Evolutionary conservation across 345 rosid species (phyloP).

Genomic region (Aurinia saxatilis): DNA sequence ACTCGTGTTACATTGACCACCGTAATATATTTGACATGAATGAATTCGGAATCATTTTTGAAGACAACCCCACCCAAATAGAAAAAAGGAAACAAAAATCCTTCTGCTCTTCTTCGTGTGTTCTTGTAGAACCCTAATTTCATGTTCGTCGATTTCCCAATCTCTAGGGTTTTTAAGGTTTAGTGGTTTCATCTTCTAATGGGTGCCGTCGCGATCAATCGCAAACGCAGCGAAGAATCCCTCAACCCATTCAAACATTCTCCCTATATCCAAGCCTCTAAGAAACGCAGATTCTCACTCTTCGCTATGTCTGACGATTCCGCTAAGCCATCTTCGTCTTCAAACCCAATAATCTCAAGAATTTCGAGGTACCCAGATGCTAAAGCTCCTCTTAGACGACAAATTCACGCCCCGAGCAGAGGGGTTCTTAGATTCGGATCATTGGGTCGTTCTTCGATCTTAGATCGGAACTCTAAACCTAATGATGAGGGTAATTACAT

Average conservation of each 20-base stretch:
- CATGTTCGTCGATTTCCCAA: slow-evolving; percentile 19
- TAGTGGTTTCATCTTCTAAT: slow-evolving; percentile 23
- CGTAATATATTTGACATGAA: too few relatives aligned
- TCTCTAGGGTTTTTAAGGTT: slow-evolving; percentile 30
- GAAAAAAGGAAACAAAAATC: neutral
- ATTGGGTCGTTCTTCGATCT: neutral
- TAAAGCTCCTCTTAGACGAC: slow-evolving; percentile 39
- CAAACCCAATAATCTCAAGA: slow-evolving; percentile 41
- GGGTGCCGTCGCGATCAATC: slow-evolving; percentile 61
- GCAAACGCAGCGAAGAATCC: slow-evolving; percentile 56
- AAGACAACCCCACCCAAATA: neutral
- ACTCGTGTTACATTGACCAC: neutral
- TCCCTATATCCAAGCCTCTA: slow-evolving; percentile 39
- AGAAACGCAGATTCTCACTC: slow-evolving; percentile 50
- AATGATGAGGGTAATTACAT: slow-evolving; percentile 34
- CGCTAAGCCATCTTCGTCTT: slow-evolving; percentile 24
- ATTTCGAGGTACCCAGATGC: slow-evolving; percentile 66
- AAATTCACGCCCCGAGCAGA: slow-evolving; percentile 83
- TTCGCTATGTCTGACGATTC: slow-evolving; percentile 27
- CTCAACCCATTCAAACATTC: slow-evolving; percentile 25
- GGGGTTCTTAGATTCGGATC: slow-evolving; percentile 44
- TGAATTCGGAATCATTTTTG: neutral
- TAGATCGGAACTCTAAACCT: slow-evolving; percentile 15
- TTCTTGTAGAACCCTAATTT: slow-evolving; percentile 25
- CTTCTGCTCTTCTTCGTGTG: too few relatives aligned